Evolutionary conservation across 345 rosid genomes (phyloP), one percentile per base, ranked within the genome.

Genomic region (Toxicodendron radicans): DNA sequence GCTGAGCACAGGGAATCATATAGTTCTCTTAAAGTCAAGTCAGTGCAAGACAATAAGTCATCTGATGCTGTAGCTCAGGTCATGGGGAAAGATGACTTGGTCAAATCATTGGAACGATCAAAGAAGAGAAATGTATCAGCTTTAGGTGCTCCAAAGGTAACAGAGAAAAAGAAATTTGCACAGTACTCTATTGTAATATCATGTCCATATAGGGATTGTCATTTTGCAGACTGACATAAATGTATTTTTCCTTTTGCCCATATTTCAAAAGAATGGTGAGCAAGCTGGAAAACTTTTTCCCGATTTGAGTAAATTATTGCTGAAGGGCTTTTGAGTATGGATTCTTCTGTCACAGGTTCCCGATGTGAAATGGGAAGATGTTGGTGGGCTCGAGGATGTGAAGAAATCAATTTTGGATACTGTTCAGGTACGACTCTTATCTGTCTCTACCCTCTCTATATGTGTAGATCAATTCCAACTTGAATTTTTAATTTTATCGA

Each of bases 311-410:
- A 71, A 59, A 30, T 54, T 20, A 70, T 64, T 76, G 35, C n/a
- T 76, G 14, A 33, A 20, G 33, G 20, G 32, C 41, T 32, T 69
- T 76, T 75, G 20, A 72, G 27, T 67, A 58, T 38, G 59, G 41
- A 74, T 80, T 71, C 69, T 16, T 65, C 33, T 56, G 59, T 51
- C 16, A 7, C 79, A 93, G 98, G 94, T 95, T 81, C 98, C 97
- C 61, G 82, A 91, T 79, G 96, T 95, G 80, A 93, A 90, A 81
- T 95, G 97, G 99, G 98, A 95, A 76, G 98, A 93, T 85, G 97
- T 95, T 48, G 99, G 98, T 66, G 98, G 98, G 59, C 97, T 95
- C 59, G 99, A 93, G 84, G 98, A 95, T 67, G 99, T 93, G 73
- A 95, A 95, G 85, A 85, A 86, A 74, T 91, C 98, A 66, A 93